phyloP scores from a whole-genome alignment of 2,329 filamentous ascomycete species.

The Ceratocystiopsis minuta region DNA sequence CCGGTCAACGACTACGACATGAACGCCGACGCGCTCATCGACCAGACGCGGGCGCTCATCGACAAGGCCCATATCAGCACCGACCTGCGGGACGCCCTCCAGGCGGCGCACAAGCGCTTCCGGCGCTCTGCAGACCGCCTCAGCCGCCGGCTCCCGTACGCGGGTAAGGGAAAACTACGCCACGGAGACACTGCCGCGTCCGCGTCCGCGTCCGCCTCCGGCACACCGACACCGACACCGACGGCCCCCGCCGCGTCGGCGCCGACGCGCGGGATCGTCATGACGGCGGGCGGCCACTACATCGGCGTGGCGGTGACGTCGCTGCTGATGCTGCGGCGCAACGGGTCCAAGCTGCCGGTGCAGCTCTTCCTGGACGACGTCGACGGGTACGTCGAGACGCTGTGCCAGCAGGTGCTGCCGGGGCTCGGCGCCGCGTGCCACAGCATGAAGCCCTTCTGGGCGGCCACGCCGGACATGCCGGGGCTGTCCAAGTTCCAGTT shows the following conservation, averaged over 20 bases:
- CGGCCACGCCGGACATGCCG: slow-evolving; percentile 5
- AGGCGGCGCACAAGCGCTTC: slow-evolving; percentile 1
- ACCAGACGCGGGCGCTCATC: slow-evolving; percentile 1
- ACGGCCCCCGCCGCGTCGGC: too few species aligned
- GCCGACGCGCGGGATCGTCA: slow-evolving; percentile 28
- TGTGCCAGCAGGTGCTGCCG: slow-evolving; percentile 16
- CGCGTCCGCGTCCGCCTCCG: background rate
- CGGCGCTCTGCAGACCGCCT: background rate
- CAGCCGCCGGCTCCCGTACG: slow-evolving; percentile 2
- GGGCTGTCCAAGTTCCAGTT: slow-evolving; percentile 29
- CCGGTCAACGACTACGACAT: slow-evolving; percentile 2
- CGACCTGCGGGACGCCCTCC: slow-evolving; percentile 2
- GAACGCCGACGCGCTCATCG: slow-evolving; percentile 1
- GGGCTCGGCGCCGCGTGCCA: slow-evolving; percentile 17
- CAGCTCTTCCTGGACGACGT: slow-evolving; percentile 19
- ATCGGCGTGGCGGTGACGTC: slow-evolving; percentile 31
- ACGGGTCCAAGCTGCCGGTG: slow-evolving; percentile 30
- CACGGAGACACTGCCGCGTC: background rate
- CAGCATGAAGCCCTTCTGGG: slow-evolving; percentile 15
- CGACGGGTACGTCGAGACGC: slow-evolving; percentile 13
- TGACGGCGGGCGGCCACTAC: slow-evolving; percentile 27
- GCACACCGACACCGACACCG: background rate
- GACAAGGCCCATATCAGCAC: slow-evolving; percentile 3
- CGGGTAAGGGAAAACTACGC: background rate
- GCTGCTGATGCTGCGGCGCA: slow-evolving; percentile 31